phyloP scores from a whole-genome alignment of 768 basidiomycete genomes.

The Mycena kentingensis region DNA sequence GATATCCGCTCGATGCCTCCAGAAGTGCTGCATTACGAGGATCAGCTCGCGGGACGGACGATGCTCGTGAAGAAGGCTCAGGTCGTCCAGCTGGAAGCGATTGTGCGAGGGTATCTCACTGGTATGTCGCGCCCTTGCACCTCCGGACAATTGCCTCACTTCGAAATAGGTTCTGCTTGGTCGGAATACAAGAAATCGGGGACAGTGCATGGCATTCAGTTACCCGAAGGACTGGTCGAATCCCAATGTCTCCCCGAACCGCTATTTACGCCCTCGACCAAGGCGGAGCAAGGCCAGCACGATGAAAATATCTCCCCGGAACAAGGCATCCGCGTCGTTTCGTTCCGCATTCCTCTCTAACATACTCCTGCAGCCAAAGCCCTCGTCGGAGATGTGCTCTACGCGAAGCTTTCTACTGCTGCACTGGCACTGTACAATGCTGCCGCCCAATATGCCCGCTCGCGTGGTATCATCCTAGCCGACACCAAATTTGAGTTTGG shows the following conservation, averaged over 20 bases:
- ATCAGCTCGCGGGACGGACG: conserved; percentile 77
- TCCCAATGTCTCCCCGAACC: conserved; percentile 80
- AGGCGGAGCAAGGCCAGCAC: conserved; percentile 90
- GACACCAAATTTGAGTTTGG: conserved; percentile 99
- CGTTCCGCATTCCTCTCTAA: conserved; percentile 5
- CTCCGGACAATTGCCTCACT: background rate
- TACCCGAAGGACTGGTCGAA: conserved; percentile 81
- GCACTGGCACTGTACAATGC: conserved; percentile 69
- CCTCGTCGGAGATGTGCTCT: conserved; percentile 69
- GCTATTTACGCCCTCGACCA: conserved; percentile 95
- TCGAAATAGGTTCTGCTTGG: conserved; percentile 85
- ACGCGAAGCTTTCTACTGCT: conserved; percentile 54
- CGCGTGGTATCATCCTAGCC: conserved; percentile 87
- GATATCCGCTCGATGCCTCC: conserved; percentile 80
- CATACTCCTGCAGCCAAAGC: conserved; percentile 51
- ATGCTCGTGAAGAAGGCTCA: conserved; percentile 92
- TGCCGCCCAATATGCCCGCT: conserved; percentile 72
- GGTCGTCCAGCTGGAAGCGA: conserved; percentile 90
- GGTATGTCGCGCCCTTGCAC: conserved; percentile 46
- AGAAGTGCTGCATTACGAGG: conserved; percentile 71
- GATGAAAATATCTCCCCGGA: conserved; percentile 95
- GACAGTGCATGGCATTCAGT: conserved; percentile 83
- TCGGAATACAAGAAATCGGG: conserved; percentile 84
- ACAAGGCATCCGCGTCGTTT: conserved; percentile 48
- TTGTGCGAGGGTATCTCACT: conserved; percentile 95